phyloP scores from a whole-genome alignment of 495 filamentous ascomycete species.

The Opeltia flavorubescens region DNA sequence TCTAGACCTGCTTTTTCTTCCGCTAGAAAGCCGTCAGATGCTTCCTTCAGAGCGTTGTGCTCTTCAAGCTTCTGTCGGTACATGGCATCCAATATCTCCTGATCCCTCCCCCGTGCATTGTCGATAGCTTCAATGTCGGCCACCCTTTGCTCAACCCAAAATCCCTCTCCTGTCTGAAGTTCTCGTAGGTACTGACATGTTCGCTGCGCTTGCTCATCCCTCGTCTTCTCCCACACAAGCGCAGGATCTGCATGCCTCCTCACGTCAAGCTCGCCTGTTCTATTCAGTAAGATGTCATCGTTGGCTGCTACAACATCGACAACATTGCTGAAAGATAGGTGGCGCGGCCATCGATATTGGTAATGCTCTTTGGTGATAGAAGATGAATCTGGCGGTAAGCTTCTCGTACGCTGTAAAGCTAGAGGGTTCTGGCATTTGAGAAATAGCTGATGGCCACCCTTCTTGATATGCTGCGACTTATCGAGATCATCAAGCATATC shows the following conservation, averaged over 20 bases:
- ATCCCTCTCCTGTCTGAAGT: constrained; percentile 35
- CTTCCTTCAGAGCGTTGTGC: constrained; percentile 48
- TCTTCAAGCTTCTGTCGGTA: constrained; percentile 54
- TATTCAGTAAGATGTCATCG: constrained; percentile 13
- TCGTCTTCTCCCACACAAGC: constrained; percentile 31
- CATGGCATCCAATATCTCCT: constrained; percentile 49
- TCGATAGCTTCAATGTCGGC: constrained; percentile 47
- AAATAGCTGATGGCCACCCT: constrained; percentile 2
- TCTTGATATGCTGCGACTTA: no score
- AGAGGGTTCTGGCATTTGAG: constrained; percentile 6
- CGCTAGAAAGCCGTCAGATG: constrained; percentile 49
- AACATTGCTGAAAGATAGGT: constrained; percentile 79
- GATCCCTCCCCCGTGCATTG: constrained; percentile 41
- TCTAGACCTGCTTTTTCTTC: constrained; percentile 52
- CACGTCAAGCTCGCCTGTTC: constrained; percentile 21
- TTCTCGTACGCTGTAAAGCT: constrained; percentile 32
- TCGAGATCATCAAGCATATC: constrained; percentile 7
- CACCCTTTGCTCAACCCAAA: constrained; percentile 57
- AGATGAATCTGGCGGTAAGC: constrained; percentile 22
- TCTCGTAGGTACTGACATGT: constrained; percentile 36
- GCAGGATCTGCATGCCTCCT: constrained; percentile 16
- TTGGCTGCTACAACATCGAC: constrained; percentile 47
- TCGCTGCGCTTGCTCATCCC: constrained; percentile 46
- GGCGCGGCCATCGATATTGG: constrained; percentile 57
- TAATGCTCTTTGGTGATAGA: constrained; percentile 22